Evolutionary conservation across 108 stramenopile species (phyloP), one percentile per base, ranked within the genome.

Genomic region (Phaeodactylum tricornutum): DNA sequence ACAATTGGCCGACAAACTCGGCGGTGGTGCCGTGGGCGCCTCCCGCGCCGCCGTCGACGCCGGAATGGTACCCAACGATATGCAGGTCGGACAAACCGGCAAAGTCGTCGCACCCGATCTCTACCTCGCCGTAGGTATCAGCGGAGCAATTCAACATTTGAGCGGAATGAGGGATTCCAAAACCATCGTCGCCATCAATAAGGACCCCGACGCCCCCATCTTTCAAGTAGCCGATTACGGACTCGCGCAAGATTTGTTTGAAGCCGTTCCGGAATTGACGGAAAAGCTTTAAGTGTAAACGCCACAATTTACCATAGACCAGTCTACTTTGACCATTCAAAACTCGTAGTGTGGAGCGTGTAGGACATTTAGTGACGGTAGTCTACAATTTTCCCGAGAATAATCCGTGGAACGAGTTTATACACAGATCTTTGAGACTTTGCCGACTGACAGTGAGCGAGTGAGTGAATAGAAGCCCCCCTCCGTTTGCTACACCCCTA

Each of bases 111-210:
- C 50, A 17, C 50, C 50, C 34, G 25, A 52, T 23, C 39, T 52
- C 36, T 97, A 95, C 65, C 78, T 98, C 45, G 92, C 89, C 22
- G 88, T 92, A 24, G 98, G 98, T 35, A 99, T 99, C 66, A 84
- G 80, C n/a, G 98, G 98, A 16, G 98, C 98, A n/a, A 99, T 99
- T 71, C 98, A 99, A 64, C 98, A 99, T 69, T 76, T 99, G 41
- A 71, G 73, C 34, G 98, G 98, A 50, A 99, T 99, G 98, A 99
- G 98, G 61, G 98, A 99, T 69, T 79, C 78, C 61, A 99, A 99
- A 65, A 89, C 87, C 22, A 98, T 99, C 69, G 97, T 99, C 17
- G 96, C 96, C 49, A 97, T 99, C 69, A 99, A 99, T 66, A 98
- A 94, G 64, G 98, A 99, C 79, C 66, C 79, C 24, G 98, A 99